phyloP scores from a whole-genome alignment of 129 eudicot genomes.

The Mikania micrantha region DNA sequence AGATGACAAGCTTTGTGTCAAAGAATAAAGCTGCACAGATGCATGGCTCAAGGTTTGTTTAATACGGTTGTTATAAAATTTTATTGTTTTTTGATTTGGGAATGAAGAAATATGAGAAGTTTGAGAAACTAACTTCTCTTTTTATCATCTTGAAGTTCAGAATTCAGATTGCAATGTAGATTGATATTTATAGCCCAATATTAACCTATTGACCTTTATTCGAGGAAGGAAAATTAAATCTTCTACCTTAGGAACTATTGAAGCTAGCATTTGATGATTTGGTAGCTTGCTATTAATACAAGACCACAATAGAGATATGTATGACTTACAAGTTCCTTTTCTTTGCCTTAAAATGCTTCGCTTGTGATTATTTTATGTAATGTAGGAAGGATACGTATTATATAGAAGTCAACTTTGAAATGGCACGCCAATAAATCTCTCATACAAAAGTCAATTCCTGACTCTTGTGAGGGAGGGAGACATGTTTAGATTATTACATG shows the following conservation, averaged over 20 bases:
- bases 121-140: not conserved
- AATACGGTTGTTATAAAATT: not conserved
- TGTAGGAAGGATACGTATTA: not conserved
- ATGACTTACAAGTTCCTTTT: not conserved
- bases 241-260: not conserved
- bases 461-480: not conserved
- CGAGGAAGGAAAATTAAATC: not conserved
- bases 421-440: not conserved
- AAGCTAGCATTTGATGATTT: not conserved
- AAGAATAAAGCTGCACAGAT: slow-evolving; percentile 95
- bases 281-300: not conserved
- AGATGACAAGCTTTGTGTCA: slow-evolving; percentile 81
- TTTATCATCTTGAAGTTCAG: not conserved
- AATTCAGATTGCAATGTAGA: not conserved
- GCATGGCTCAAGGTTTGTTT: slow-evolving; percentile 69
- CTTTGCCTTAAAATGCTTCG: not conserved
- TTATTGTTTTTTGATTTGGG: not conserved
- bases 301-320: not conserved
- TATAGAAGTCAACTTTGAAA: not conserved
- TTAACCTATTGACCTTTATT: not conserved
- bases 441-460: not conserved
- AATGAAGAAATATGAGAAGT: not conserved
- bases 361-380: not conserved
- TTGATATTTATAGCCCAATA: not conserved
- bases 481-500: not conserved